A percentile compares a stretch with the other conserved stretches of the same genome.
phyloP scores from a whole-genome alignment of 2,329 filamentous ascomycete genomes.

The Penicillium sp. region DNA sequence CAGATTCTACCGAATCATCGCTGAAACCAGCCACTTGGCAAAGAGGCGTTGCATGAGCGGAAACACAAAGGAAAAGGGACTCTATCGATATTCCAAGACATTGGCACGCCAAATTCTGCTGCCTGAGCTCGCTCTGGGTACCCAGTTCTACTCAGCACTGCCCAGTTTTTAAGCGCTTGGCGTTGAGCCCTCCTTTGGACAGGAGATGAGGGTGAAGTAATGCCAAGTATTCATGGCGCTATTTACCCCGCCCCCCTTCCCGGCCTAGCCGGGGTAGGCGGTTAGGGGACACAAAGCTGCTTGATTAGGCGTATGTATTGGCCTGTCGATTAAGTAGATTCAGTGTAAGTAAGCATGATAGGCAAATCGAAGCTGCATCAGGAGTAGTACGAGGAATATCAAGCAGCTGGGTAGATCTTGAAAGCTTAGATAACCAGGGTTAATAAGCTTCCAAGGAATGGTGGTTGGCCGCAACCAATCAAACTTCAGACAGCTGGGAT shows the following conservation, averaged over 20 bases:
- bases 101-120: constrained; percentile 7
- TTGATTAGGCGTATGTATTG: background rate
- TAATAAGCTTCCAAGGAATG: too few relatives aligned
- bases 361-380: too few relatives aligned
- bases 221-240: constrained; percentile 4
- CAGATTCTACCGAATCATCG: background rate
- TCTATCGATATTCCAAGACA: constrained; percentile 1
- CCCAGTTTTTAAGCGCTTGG: constrained; percentile 5
- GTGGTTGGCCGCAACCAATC: background rate
- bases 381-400: background rate
- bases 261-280: constrained; percentile 2
- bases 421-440: background rate
- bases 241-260: constrained; percentile 2
- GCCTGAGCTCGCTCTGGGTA: constrained; percentile 3
- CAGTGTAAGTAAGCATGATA: background rate
- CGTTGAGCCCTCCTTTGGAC: background rate
- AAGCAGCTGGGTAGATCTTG: background rate
- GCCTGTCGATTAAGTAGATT: background rate
- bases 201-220: constrained; percentile 1
- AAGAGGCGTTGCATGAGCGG: background rate
- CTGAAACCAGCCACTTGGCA: constrained; percentile 8
- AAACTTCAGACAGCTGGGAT: background rate
- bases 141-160: constrained; percentile 5
- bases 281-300: background rate
- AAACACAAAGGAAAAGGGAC: background rate